These are phyloP conservation scores for Aspergillus sp. DNA, from an alignment of 2,329 filamentous ascomycete species.

Conservation along the genomic window DNA sequence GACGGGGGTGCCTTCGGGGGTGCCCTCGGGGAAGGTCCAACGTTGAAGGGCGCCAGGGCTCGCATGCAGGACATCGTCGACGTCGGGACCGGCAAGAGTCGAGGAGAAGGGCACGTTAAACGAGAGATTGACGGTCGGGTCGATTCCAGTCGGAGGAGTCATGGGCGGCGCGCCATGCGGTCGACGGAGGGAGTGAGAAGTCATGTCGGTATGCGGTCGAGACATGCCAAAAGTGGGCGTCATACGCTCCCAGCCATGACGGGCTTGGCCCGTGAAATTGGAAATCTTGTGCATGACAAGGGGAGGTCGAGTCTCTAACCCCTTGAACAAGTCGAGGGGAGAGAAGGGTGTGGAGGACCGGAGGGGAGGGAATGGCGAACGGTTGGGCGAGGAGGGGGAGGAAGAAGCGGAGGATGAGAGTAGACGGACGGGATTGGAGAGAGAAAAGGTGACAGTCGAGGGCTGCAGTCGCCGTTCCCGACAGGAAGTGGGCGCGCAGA, in stretches of 20 bases:
- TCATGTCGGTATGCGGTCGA: conserved; percentile 59
- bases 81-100: conserved; percentile 86
- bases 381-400: conserved; percentile 14
- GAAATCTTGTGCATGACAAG: conserved; percentile 66
- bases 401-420: conserved; percentile 19
- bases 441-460: conserved; percentile 12
- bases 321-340: conserved; percentile 38
- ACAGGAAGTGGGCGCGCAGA: conserved; percentile 36
- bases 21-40: conserved; percentile 91
- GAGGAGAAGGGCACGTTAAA: conserved; percentile 98
- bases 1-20: conserved; percentile 78
- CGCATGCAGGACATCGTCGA: conserved; percentile 91
- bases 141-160: conserved; percentile 69
- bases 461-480: conserved; percentile 29
- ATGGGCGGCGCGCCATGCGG: conserved; percentile 52
- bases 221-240: conserved; percentile 66
- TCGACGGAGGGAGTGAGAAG: conserved; percentile 58
- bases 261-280: conserved; percentile 66
- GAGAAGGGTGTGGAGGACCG: conserved; percentile 26
- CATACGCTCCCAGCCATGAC: conserved; percentile 69
- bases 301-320: conserved; percentile 34
- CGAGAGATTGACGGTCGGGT: conserved; percentile 82
- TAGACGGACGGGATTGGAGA: conserved; percentile 18
- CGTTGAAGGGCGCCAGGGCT: conserved; percentile 82
- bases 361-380: conserved; percentile 24